Percentiles rank a stretch among this genome's conserved stretches.
phyloP scores from a whole-genome alignment of 2,329 filamentous ascomycete species.

The Fusarium xylarioides region DNA sequence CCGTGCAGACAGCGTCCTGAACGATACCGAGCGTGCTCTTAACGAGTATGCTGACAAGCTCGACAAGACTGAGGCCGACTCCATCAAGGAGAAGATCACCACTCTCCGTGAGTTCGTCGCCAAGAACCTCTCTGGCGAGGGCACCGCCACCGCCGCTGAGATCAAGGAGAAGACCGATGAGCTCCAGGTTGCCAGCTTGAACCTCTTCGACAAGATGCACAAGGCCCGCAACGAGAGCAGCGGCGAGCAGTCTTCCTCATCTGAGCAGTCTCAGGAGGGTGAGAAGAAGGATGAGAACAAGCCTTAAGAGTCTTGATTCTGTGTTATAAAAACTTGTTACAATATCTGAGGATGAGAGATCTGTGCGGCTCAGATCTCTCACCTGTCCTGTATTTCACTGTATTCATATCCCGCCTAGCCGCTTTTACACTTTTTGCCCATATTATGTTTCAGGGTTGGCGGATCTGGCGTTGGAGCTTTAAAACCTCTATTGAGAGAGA shows the following conservation, averaged over 20 bases:
- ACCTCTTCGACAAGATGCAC: slow-evolving; percentile 99
- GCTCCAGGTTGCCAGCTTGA: slow-evolving; percentile 93
- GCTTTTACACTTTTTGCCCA: slow-evolving; percentile 54
- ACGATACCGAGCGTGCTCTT: slow-evolving; percentile 97
- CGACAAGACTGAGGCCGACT: slow-evolving; percentile 93
- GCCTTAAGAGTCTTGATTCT: slow-evolving; percentile 58
- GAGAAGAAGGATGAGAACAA: slow-evolving; percentile 82
- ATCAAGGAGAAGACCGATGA: slow-evolving; percentile 99
- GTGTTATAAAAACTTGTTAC: slow-evolving; percentile 42
- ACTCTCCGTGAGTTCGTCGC: slow-evolving; percentile 87
- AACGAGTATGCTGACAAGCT: slow-evolving; percentile 97
- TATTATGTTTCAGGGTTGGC: slow-evolving; percentile 58
- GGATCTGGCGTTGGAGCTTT: slow-evolving; percentile 63
- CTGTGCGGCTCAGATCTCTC: slow-evolving; percentile 48
- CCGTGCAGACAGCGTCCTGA: slow-evolving; percentile 93
- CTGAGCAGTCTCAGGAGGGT: slow-evolving; percentile 64
- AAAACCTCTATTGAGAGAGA: slow-evolving; percentile 56
- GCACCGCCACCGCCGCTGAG: slow-evolving; percentile 83
- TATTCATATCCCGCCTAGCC: slow-evolving; percentile 60
- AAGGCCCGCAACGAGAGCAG: slow-evolving; percentile 82
- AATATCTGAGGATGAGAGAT: slow-evolving; percentile 47
- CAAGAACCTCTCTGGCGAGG: slow-evolving; percentile 95
- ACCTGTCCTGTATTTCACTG: slow-evolving; percentile 57
- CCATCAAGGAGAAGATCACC: slow-evolving; percentile 93
- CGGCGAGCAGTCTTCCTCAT: slow-evolving; percentile 60